Base-by-base conservation (phyloP, 1,284 basidiomycete genomes). In the Cryptococcus hybrid region DNA sequence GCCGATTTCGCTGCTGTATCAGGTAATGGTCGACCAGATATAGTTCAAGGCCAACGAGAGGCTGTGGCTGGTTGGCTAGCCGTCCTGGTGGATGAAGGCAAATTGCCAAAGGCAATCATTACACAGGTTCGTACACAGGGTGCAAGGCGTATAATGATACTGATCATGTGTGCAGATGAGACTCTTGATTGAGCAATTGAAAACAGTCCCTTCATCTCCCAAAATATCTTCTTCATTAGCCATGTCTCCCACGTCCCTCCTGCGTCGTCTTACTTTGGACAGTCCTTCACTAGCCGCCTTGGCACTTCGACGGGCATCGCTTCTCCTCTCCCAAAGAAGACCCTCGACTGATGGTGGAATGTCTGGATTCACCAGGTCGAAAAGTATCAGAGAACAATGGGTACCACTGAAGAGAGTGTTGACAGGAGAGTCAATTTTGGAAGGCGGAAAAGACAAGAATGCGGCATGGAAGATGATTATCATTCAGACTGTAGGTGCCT, bases 401-500 rank as follows among this genome's bases (percentile, higher is more conserved):
- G 52, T 66, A 4, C 70, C 74, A 3, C 61, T 78, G 12, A 70
- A 71, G 45, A 61, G 76, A 12, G 66, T 68, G 6, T 53, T 78
- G 39, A 77, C 75, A 0, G 75, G 75, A 37, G 77, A 78, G 54
- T 70, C 66, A 5, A 66, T 72, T 1, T 53, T 74, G 24, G 66
- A 69, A 42, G 75, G 73, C 39, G 74, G 67, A n/a, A 75, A 74
- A 54, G 78, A 79, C 58, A 76, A 75, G 59, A 78, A 79, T 56
- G 63, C 69, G 0, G 71, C 72, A 5, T 79, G 78, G 78, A 72
- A 75, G 53, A 63, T 72, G 65, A 76, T 78, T 59, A 78, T 78
- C 59, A 65, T 76, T 24, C 69, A 72, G 24, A 74, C 73, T 6
- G 70, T 71, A 34, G 51, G 69, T 62, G 5, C 24, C 4, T 12